These are phyloP conservation scores for Falciphora oryzae DNA, from an alignment of 2,329 filamentous ascomycete genomes.

Conservation along the genomic window DNA sequence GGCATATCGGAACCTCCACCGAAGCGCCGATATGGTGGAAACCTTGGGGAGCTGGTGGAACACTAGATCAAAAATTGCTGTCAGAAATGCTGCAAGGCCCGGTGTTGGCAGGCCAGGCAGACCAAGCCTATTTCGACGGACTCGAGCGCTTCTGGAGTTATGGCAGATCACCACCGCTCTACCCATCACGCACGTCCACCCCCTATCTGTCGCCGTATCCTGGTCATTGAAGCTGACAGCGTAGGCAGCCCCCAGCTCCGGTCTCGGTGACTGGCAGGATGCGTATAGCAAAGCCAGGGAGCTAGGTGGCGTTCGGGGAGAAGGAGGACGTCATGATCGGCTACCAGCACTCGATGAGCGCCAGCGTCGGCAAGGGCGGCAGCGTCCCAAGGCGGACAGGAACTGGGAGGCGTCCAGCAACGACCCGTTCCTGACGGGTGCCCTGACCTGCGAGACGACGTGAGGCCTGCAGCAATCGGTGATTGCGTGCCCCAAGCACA, in stretches of 20 bases:
- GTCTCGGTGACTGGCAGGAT: slow-evolving; percentile 43
- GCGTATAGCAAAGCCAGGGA: slow-evolving; percentile 59
- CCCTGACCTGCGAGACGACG: slow-evolving; percentile 58
- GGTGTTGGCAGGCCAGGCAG: not conserved
- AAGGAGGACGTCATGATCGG: slow-evolving; percentile 75
- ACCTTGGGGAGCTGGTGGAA: not conserved
- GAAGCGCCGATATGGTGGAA: not conserved
- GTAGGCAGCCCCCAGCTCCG: slow-evolving; percentile 38
- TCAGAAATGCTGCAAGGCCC: not conserved
- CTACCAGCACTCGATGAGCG: slow-evolving; percentile 50
- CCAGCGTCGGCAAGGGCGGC: slow-evolving; percentile 31
- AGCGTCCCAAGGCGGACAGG: slow-evolving; percentile 55
- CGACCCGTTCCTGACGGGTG: slow-evolving; percentile 63
- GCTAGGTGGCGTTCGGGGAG: slow-evolving; percentile 65
- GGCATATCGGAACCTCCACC: not conserved
- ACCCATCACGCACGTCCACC: slow-evolving; percentile 40
- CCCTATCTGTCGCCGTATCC: slow-evolving; percentile 17
- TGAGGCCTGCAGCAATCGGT: slow-evolving; percentile 59
- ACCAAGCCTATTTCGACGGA: slow-evolving; percentile 1
- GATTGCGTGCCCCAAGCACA: slow-evolving; percentile 31
- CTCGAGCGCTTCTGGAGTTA: slow-evolving; percentile 17
- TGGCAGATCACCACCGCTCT: slow-evolving; percentile 40
- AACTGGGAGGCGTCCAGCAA: slow-evolving; percentile 56
- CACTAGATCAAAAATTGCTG: not conserved
- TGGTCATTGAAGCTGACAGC: slow-evolving; percentile 56